A percentile compares a stretch with the other conserved stretches of the same genome.
Evolutionary conservation across 371 early-diverging fungal species (phyloP).

Genomic region (Parasitella parasitica): DNA sequence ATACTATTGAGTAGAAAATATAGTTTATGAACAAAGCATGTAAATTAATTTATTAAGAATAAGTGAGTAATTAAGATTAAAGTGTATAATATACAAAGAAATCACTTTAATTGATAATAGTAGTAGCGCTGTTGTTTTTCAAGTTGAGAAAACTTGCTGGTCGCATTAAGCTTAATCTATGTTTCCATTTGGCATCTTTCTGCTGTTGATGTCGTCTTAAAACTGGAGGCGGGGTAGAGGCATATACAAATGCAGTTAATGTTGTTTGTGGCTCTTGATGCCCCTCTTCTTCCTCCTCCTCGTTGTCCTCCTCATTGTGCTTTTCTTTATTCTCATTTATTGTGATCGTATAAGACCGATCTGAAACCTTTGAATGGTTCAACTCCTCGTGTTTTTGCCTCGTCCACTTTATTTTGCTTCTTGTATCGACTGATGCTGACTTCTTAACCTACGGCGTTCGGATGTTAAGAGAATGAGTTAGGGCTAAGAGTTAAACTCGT

Average conservation of each 20-base stretch:
- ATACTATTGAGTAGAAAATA: neutral
- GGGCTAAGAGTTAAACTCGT: neutral
- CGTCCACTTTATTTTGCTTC: neutral
- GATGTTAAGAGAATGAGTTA: neutral
- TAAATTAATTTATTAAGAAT: neutral
- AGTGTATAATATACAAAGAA: neutral
- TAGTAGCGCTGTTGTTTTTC: neutral
- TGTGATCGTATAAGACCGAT: constrained; percentile 1
- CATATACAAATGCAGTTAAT: constrained; percentile 27
- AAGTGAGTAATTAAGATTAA: too few species aligned
- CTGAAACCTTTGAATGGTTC: neutral
- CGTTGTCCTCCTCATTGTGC: neutral
- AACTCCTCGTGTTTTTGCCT: constrained; percentile 5
- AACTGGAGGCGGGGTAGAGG: constrained; percentile 22
- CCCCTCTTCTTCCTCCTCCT: neutral
- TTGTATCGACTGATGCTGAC: constrained; percentile 7
- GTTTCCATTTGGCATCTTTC: constrained; percentile 12
- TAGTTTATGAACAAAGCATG: neutral
- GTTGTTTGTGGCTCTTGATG: neutral
- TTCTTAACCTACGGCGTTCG: constrained; percentile 1
- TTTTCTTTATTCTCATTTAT: neutral
- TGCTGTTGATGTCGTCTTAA: neutral
- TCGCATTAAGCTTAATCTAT: constrained; percentile 3
- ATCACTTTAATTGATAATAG: neutral
- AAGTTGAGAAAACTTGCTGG: constrained; percentile 12